Evolutionary conservation across 2,329 filamentous ascomycete genomes (phyloP).

Genomic region (Karstenula rhodostoma): DNA sequence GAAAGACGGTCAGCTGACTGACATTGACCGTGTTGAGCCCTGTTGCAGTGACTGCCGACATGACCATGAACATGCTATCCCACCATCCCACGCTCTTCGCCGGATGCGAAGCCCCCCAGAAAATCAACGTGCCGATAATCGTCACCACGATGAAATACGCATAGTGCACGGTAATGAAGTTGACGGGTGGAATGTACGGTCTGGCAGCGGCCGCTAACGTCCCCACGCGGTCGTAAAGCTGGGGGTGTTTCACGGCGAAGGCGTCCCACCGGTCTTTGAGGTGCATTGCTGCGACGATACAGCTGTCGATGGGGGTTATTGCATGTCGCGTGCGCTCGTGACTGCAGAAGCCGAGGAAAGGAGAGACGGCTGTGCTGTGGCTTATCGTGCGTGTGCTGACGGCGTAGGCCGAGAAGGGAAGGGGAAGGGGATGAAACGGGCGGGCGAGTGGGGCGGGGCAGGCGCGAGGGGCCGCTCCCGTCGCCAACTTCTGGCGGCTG

Average conservation of each 20-base stretch:
- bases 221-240: constrained; percentile 1
- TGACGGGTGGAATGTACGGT: constrained; percentile 30
- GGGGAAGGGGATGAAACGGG: constrained; percentile 6
- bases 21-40: constrained; percentile 34
- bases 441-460: not conserved
- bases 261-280: constrained; percentile 10
- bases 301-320: not conserved
- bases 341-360: not conserved
- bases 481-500: not conserved
- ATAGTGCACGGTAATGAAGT: constrained; percentile 36
- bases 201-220: constrained; percentile 13
- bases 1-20: constrained; percentile 32
- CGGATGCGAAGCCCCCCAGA: constrained; percentile 31
- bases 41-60: constrained; percentile 21
- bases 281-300: constrained; percentile 1
- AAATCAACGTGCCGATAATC: constrained; percentile 29
- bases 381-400: constrained; percentile 12
- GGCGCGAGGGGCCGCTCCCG: not conserved
- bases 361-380: not conserved
- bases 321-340: constrained; percentile 5
- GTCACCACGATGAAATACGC: constrained; percentile 28
- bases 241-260: constrained; percentile 11
- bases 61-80: constrained; percentile 34
- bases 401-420: constrained; percentile 6
- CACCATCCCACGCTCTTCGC: constrained; percentile 33